A percentile compares a stretch with the other conserved stretches of the same genome.
These are phyloP conservation scores for Leishmania arabica DNA, from an alignment of 208 protist genomes.

Conservation along the genomic window DNA sequence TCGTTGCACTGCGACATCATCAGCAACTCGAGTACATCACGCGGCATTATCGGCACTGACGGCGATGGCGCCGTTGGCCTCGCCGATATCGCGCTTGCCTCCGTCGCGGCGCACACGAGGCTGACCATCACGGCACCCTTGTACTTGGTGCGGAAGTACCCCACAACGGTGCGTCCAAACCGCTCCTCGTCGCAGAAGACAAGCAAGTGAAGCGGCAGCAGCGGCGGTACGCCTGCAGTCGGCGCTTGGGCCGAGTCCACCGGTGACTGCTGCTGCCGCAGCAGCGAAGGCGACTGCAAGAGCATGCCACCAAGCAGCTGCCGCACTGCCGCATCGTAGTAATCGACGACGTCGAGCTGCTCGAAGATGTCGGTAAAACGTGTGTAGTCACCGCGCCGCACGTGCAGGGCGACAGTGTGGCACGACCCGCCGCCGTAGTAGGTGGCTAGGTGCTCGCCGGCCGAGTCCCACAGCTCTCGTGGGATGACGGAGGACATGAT, in stretches of 20 bases:
- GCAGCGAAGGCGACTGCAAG: constrained; percentile 12
- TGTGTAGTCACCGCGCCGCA: constrained; percentile 85
- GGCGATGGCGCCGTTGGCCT: not conserved
- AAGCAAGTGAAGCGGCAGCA: constrained; percentile 40
- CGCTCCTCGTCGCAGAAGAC: constrained; percentile 80
- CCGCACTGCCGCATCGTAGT: constrained; percentile 72
- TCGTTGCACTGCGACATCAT: constrained; percentile 85
- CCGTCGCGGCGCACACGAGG: constrained; percentile 43
- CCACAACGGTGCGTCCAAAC: constrained; percentile 48
- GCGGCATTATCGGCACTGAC: not conserved
- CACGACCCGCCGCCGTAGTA: constrained; percentile 38
- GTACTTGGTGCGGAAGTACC: constrained; percentile 65
- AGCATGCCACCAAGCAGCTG: constrained; percentile 65
- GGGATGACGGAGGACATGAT: constrained; percentile 45
- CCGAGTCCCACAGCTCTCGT: constrained; percentile 24
- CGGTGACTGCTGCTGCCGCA: not conserved
- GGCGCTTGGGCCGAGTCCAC: constrained; percentile 24
- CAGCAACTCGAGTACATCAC: constrained; percentile 81
- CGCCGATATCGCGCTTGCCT: not conserved
- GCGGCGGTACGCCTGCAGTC: not conserved
- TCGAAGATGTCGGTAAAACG: constrained; percentile 71
- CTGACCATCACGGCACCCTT: constrained; percentile 37
- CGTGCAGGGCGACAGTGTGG: constrained; percentile 66
- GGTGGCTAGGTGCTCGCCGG: constrained; percentile 30
- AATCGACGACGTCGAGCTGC: constrained; percentile 56